Evolutionary conservation across 148 eudicot species (phyloP), one percentile per base, ranked within the genome.

Genomic region (Selenicereus undatus): DNA sequence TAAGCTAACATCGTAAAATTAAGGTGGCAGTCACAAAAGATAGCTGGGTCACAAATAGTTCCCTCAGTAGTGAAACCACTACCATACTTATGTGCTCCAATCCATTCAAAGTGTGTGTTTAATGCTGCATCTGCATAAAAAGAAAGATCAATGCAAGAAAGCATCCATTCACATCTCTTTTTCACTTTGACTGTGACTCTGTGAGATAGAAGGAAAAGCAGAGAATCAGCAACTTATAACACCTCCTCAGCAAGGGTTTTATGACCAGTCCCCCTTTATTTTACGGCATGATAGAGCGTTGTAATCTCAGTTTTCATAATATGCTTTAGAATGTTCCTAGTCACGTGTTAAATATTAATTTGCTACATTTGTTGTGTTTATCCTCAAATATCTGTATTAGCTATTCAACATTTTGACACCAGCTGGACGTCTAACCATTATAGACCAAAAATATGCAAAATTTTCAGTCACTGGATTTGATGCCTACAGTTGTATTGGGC

Each of bases 141-240:
- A 24, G 60, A 4, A 39, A 27, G 13, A 12, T 45, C 72, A 76
- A 80, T 64, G 42, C 58, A 66, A 84, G 74, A 84, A 80, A 84
- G 86, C 81, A 84, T 80, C 83, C 75, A 84, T 65, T 58, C 27
- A 51, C 32, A 24, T 48, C 73, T 32, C 75, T 80, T 71, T 68
- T 84, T 77, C 76, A 77, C 83, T 81, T 84, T 84, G 83, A 78
- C 48, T 75, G 81, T n/a, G n/a, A n/a, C n/a, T n/a, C n/a, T n/a
- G n/a, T 51, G 51, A 81, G 79, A 65, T 72, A 80, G 81, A 66
- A 81, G 81, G 81, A 84, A 90, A 87, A 83, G 89, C 76, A 90
- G 72, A 79, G 82, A 82, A 84, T 84, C 81, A 83, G 73, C 80
- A 84, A 86, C 51, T 78, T 79, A 81, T 74, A 84, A 79, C 78